Base-by-base conservation (phyloP, 805 yeast genomes). In the Kregervanrija pseudodelftensis region DNA sequence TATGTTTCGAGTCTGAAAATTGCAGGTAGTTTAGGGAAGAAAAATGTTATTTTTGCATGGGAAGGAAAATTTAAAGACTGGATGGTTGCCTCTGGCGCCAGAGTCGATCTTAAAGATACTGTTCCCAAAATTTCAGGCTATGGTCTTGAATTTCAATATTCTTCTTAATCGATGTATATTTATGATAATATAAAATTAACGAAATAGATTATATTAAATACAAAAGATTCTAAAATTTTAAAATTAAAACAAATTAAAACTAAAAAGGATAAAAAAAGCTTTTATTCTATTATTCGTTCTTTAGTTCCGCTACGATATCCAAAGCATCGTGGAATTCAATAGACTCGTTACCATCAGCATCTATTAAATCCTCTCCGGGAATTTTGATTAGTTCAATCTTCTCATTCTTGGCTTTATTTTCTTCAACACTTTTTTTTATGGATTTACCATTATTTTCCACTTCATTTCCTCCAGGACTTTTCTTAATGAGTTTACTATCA, bases 1-100 rank as follows among this genome's bases (percentile, higher is more conserved):
- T 47, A 45, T 16, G 41, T 50, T n/a, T 80, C 86, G 47, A 91
- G 87, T 11, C 61, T 89, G 52, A 89, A 86, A 60, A 64, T 82
- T 3, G 76, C 90, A 44, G 79, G 93, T 1, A 80, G 88, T 37
- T 51, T 87, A 30, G 79, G 77, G 38, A 82, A 80, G 42, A 73
- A 70, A 50, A 72, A 77, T 48, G 53, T 86, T 11, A 79, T 77
- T 48, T 40, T 89, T 5, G 65, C 86, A 38, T 91, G 97, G 96
- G 96, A 86, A 55, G 96, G 97, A 0, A 77, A 84, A 49, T 78
- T 77, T 55, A 81, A 83, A 54, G 95, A 87, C 37, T 85, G 91
- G 59, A 61, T 91, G 42, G 67, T 90, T 2, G 78, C 86, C 40
- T 76, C 91, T 1, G 97, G 97, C 0, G 70, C 78, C 7, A 78